phyloP scores from a whole-genome alignment of 768 basidiomycete genomes.

The Hygrocybe punicea region DNA sequence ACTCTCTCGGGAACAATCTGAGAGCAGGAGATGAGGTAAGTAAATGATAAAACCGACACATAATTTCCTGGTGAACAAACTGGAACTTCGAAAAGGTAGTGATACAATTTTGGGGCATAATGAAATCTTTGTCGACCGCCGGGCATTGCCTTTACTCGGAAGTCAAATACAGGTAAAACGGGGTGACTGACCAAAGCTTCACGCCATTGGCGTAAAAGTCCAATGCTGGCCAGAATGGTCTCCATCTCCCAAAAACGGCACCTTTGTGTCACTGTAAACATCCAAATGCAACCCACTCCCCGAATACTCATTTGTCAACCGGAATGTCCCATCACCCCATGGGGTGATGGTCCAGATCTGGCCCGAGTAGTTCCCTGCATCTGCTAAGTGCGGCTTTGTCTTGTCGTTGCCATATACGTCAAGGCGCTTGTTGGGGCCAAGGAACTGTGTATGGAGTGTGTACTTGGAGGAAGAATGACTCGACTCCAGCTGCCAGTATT shows the following conservation, averaged over 20 bases:
- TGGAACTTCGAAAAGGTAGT: too few species aligned
- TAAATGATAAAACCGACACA: too few species aligned
- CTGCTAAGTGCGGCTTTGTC: not conserved
- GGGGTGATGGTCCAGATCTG: conserved; percentile 1
- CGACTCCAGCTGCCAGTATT: not conserved
- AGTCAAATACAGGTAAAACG: too few species aligned
- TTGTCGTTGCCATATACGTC: not conserved
- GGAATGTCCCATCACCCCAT: not conserved
- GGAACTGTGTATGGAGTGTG: not conserved
- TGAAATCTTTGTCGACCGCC: too few species aligned
- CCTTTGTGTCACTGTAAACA: not conserved
- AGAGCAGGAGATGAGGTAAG: too few species aligned
- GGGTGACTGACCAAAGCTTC: too few species aligned
- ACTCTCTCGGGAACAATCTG: too few species aligned
- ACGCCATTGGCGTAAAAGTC: not conserved
- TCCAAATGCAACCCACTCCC: not conserved
- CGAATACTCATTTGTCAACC: conserved; percentile 1
- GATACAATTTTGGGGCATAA: too few species aligned
- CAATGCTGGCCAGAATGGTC: conserved; percentile 2
- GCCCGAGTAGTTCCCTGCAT: conserved; percentile 1
- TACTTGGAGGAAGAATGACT: not conserved
- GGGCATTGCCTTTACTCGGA: too few species aligned
- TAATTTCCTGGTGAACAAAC: too few species aligned
- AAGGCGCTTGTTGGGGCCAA: not conserved
- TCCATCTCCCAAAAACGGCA: not conserved